Percentiles rank a stretch among this genome's conserved stretches.
Conservation (phyloP, 2,329 filamentous ascomycete species). For the Coniochaeta hoffmannii region DNA sequence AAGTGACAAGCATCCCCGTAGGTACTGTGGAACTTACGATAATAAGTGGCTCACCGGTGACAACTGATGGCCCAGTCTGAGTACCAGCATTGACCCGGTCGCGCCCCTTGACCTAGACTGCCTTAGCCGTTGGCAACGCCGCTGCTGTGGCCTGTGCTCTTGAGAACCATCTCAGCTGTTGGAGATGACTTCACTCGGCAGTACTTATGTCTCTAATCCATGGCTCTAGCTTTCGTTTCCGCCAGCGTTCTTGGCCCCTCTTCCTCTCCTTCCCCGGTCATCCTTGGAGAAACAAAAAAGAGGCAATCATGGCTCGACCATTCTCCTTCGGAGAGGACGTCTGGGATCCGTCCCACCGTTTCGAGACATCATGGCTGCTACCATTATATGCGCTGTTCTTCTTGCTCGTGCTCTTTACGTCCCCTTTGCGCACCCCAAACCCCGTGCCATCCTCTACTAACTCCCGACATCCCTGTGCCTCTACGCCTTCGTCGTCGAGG, state of each 20-base stretch:
- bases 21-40: no score
- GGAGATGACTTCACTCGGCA: not conserved
- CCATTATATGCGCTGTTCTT: constrained; percentile 54
- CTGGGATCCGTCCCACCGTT: constrained; percentile 56
- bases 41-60: no score
- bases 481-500: constrained; percentile 63
- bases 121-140: no score
- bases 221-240: no score
- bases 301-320: not conserved
- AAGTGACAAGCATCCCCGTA: no score
- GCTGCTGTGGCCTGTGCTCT: no score
- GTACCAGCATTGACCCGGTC: no score
- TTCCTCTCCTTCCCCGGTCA: not conserved
- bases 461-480: constrained; percentile 33
- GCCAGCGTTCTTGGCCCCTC: not conserved
- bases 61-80: no score
- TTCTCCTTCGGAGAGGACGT: constrained; percentile 31
- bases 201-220: no score
- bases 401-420: constrained; percentile 47
- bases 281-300: not conserved
- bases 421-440: constrained; percentile 7
- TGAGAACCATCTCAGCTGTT: no score
- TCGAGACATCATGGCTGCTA: constrained; percentile 78
- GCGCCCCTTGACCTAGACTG: no score
- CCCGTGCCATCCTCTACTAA: not conserved